Evolutionary conservation across 768 basidiomycete genomes (phyloP).

Genomic region (Leccinum olivaceopallidum): DNA sequence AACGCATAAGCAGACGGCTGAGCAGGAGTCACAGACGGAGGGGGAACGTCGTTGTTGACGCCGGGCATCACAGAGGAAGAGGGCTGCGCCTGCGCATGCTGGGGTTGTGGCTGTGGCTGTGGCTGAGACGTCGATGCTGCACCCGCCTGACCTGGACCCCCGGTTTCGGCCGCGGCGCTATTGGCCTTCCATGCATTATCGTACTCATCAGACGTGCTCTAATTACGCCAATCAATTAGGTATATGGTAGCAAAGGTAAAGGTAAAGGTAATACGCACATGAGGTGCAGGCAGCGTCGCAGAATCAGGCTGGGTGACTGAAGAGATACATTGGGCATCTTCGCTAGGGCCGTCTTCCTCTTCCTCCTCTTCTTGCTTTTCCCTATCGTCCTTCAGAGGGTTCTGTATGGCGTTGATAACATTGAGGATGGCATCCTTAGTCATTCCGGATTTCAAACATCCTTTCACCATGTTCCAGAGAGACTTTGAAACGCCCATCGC

Average conservation of each 20-base stretch:
- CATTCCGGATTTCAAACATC: constrained; percentile 57
- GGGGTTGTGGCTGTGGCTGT: constrained; percentile 17
- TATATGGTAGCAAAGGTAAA: not conserved
- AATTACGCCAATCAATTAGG: constrained; percentile 16
- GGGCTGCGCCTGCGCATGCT: constrained; percentile 2
- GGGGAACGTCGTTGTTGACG: constrained; percentile 19
- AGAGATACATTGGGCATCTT: constrained; percentile 27
- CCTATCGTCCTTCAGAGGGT: constrained; percentile 36
- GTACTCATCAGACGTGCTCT: constrained; percentile 53
- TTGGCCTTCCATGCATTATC: constrained; percentile 66
- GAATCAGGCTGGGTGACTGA: constrained; percentile 25
- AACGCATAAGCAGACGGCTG: constrained; percentile 34
- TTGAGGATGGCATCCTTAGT: constrained; percentile 61
- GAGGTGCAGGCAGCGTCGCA: constrained; percentile 24
- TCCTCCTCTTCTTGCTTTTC: constrained; percentile 36
- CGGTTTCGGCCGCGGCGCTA: constrained; percentile 40
- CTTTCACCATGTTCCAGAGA: constrained; percentile 74
- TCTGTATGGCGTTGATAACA: constrained; percentile 59
- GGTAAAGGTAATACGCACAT: constrained; percentile 22
- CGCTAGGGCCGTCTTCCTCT: constrained; percentile 35
- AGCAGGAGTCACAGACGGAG: constrained; percentile 22
- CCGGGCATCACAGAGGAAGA: constrained; percentile 24
- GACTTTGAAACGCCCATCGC: constrained; percentile 68
- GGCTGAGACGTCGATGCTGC: constrained; percentile 21
- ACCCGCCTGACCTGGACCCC: constrained; percentile 24